phyloP scores from a whole-genome alignment of 179 eudicot genomes.

The Amaranthus tricolor region DNA sequence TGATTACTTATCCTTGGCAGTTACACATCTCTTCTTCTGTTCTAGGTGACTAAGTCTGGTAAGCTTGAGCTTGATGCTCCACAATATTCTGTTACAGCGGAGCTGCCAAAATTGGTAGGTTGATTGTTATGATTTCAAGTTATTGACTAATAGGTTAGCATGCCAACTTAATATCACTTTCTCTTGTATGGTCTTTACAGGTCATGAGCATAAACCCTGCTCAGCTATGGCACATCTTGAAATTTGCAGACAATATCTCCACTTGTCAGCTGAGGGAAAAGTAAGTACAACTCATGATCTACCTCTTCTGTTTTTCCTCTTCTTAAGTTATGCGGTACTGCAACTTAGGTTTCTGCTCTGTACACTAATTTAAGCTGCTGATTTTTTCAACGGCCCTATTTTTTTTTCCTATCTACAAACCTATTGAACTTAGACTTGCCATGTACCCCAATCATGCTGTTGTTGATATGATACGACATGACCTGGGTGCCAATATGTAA shows the following conservation, averaged over 20 bases:
- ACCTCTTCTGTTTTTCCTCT: background rate
- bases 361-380: background rate
- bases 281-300: conserved; percentile 40
- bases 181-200: conserved; percentile 35
- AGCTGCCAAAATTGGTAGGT: conserved; percentile 63
- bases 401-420: background rate
- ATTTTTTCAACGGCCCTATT: background rate
- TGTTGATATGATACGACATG: too few species aligned
- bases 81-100: conserved; percentile 62
- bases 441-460: too few species aligned
- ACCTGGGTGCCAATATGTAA: too few species aligned
- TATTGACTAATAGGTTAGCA: background rate
- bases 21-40: conserved; percentile 14
- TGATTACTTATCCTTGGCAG: conserved; percentile 1
- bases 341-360: background rate
- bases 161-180: background rate
- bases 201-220: conserved; percentile 61
- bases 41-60: conserved; percentile 80
- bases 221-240: conserved; percentile 67
- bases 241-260: conserved; percentile 60
- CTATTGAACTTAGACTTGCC: background rate
- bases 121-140: conserved; percentile 14
- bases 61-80: conserved; percentile 72
- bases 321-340: background rate
- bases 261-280: conserved; percentile 70